Base-by-base conservation (phyloP, 176 grass and related monocot genomes). In the Carex kokanica region DNA sequence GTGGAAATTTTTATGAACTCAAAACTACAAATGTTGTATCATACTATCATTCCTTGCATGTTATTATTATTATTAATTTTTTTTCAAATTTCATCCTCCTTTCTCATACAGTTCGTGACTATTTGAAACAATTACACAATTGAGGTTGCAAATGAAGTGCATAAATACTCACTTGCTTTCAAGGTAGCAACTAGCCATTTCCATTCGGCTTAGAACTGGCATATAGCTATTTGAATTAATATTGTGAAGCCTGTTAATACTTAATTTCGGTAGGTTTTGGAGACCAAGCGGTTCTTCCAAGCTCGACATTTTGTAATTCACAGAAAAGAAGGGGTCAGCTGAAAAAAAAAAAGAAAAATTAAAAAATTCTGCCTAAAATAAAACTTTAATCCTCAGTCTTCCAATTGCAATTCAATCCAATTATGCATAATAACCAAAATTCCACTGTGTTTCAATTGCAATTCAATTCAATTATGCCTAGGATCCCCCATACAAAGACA, bases 251-350 rank as follows among this genome's bases (percentile, higher is more conserved):
- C 91, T 94, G 81, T 63, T 90, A 83, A 93, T 84, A 70, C 89
- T 95, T 84, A 93, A 87, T 85, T 91, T 95, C 10, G 95, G 92
- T 3, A 90, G 86, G 87, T 87, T 87, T 56, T 94, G 89, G 2
- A 98, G 82, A 78, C 87, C 90, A 58, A 91, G 84, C 2, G 92
- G 91, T 68, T 98, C 89, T 82, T 95, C 89, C 3, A 98, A 88
- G 88, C 92, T 98, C 4, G 90, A 93, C 95, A 98, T 94, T 69
- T 68, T 93, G 56, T 49, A 87, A 45, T 79, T 31, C 78, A 10
- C 49, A 66, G 45, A 81, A 81, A 74, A 38, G 56, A 68, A 79
- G 47, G 63, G 49, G 0, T 56, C 15, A 78, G 13, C 64, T 65
- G 32, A n/a, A 56, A 79, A 5, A 79, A 64, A 86, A 64, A 7